Evolutionary conservation across 2,329 filamentous ascomycete genomes (phyloP).

Genomic region (Colletotrichum sp.): DNA sequence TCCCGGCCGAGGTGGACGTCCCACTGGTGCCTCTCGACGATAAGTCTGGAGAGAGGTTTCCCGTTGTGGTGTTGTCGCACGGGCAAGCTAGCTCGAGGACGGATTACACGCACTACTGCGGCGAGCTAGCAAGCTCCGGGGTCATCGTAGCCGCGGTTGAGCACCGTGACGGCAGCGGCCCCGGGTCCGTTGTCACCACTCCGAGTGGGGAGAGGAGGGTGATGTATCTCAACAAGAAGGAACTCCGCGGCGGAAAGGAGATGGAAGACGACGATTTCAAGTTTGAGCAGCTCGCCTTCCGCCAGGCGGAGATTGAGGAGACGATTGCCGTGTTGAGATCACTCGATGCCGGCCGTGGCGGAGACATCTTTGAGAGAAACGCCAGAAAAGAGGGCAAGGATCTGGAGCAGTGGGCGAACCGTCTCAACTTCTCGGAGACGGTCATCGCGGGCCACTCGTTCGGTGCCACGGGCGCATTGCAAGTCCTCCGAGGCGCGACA

Average conservation of each 20-base stretch:
- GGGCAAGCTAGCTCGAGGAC: slow-evolving; percentile 55
- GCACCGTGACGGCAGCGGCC: slow-evolving; percentile 57
- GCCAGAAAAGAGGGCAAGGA: slow-evolving; percentile 49
- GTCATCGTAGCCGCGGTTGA: slow-evolving; percentile 55
- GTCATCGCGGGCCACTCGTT: slow-evolving; percentile 69
- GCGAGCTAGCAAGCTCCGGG: slow-evolving; percentile 54
- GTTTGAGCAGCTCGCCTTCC: slow-evolving; percentile 51
- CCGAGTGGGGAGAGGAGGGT: neutral
- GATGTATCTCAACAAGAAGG: slow-evolving; percentile 3
- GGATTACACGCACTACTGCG: slow-evolving; percentile 57
- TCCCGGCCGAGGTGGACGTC: slow-evolving; percentile 52
- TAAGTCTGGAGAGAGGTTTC: slow-evolving; percentile 32
- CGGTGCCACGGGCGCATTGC: slow-evolving; percentile 68
- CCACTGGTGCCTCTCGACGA: slow-evolving; percentile 37
- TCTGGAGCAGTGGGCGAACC: slow-evolving; percentile 54
- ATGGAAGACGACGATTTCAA: slow-evolving; percentile 45
- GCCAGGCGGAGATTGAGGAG: slow-evolving; percentile 55
- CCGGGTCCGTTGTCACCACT: slow-evolving; percentile 43
- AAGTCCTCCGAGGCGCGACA: slow-evolving; percentile 48
- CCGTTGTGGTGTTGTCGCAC: slow-evolving; percentile 57
- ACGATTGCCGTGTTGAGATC: slow-evolving; percentile 40
- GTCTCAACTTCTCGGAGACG: slow-evolving; percentile 59
- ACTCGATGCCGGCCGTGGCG: slow-evolving; percentile 39
- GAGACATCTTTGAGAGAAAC: slow-evolving; percentile 45
- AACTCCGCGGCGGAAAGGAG: neutral